Percentiles rank a stretch among this genome's conserved stretches.
Evolutionary conservation across 1,284 basidiomycete genomes (phyloP).

Genomic region (Neolentinus lepideus): DNA sequence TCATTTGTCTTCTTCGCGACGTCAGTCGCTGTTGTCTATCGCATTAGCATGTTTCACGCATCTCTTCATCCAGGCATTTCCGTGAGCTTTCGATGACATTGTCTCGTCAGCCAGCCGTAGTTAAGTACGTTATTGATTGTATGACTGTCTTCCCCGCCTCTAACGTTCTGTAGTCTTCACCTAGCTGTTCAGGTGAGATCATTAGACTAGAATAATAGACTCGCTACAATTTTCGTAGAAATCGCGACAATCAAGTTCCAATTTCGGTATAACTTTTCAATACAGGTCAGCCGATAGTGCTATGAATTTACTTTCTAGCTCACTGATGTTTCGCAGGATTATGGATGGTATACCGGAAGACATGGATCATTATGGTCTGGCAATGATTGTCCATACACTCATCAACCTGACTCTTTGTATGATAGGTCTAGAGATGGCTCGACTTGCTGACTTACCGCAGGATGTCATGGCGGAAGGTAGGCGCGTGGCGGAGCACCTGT

Average conservation of each 20-base stretch:
- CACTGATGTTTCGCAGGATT: conserved; percentile 35
- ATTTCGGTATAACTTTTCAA: conserved; percentile 67
- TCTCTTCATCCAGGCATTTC: conserved; percentile 49
- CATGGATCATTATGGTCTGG: conserved; percentile 58
- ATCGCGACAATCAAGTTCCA: conserved; percentile 41
- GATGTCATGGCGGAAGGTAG: conserved; percentile 58
- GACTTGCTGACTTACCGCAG: conserved; percentile 72
- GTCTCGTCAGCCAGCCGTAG: conserved; percentile 62
- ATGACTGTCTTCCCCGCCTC: conserved; percentile 17
- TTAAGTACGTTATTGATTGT: conserved; percentile 49
- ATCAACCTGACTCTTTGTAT: background rate
- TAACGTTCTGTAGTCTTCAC: conserved; percentile 54
- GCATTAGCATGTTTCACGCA: background rate
- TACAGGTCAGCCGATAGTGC: conserved; percentile 52
- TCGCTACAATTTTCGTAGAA: conserved; percentile 27
- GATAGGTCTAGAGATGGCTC: conserved; percentile 84
- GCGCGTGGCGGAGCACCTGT: conserved; percentile 54
- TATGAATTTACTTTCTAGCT: background rate
- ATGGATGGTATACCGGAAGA: conserved; percentile 56
- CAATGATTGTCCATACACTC: background rate
- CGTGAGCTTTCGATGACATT: conserved; percentile 61
- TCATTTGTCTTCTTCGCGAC: conserved; percentile 88
- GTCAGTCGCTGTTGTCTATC: conserved; percentile 31
- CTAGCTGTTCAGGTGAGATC: conserved; percentile 67
- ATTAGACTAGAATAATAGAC: conserved; percentile 2